Conservation (phyloP, 2,329 filamentous ascomycete genomes). For the Elsinoe batatas region DNA sequence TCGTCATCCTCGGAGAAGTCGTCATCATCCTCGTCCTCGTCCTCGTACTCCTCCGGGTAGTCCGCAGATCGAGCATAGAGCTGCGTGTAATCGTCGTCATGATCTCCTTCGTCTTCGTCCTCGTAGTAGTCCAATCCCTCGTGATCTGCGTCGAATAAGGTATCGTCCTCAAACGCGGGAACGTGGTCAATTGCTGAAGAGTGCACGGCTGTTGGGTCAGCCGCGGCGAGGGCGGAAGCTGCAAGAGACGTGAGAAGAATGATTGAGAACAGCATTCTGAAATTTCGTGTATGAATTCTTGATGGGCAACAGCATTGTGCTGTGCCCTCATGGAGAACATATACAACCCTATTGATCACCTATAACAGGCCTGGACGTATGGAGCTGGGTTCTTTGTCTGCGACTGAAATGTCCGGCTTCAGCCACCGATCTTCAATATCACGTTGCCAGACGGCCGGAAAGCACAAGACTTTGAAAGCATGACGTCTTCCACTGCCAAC, state of each 20-base stretch:
- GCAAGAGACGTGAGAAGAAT: neutral
- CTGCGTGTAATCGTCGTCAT: neutral
- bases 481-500: no score
- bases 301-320: no score
- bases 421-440: neutral
- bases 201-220: neutral
- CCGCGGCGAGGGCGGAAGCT: neutral
- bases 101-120: neutral
- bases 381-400: neutral
- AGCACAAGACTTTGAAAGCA: no score
- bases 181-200: neutral
- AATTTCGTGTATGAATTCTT: neutral
- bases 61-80: neutral
- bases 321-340: neutral
- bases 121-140: neutral
- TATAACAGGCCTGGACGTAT: neutral
- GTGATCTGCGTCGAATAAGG: neutral
- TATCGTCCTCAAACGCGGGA: neutral
- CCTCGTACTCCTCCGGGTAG: neutral
- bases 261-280: neutral
- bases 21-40: neutral
- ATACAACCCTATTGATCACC: neutral
- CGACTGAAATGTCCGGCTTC: neutral
- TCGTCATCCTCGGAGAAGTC: neutral
- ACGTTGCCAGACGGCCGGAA: no score